Evolutionary conservation across 2,329 filamentous ascomycete genomes (phyloP).

Genomic region (Onygenales sp.): DNA sequence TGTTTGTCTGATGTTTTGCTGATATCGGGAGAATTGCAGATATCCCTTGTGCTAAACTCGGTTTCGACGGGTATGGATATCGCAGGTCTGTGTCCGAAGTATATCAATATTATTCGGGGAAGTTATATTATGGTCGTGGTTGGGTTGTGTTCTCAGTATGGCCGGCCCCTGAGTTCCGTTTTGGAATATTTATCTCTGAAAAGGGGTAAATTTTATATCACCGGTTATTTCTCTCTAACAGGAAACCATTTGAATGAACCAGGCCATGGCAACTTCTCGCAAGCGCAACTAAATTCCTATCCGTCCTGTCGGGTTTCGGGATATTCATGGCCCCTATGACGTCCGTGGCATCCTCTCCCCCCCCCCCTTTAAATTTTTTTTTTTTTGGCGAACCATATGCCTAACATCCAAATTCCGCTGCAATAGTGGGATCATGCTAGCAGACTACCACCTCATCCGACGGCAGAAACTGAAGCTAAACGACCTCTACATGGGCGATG

Average conservation of each 20-base stretch:
- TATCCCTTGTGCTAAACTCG: slow-evolving; percentile 37
- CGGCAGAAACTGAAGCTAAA: slow-evolving; percentile 30
- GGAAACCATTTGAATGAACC: background rate
- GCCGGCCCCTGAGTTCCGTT: background rate
- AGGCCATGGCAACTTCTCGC: slow-evolving; percentile 32
- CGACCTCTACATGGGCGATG: slow-evolving; percentile 32
- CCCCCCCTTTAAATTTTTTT: too few relatives aligned
- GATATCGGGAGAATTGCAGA: slow-evolving; percentile 14
- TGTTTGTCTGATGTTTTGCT: background rate
- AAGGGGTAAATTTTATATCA: background rate
- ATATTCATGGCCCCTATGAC: slow-evolving; percentile 41
- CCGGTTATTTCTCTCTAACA: background rate
- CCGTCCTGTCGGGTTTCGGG: slow-evolving; percentile 32
- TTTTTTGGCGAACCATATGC: background rate
- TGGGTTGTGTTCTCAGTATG: slow-evolving; percentile 30
- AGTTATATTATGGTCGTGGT: slow-evolving; percentile 40
- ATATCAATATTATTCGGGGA: slow-evolving; percentile 48
- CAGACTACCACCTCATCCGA: slow-evolving; percentile 37
- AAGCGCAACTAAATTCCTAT: slow-evolving; percentile 19
- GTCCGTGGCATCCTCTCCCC: slow-evolving; percentile 2
- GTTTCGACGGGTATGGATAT: slow-evolving; percentile 47
- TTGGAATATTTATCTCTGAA: background rate
- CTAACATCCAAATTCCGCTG: background rate
- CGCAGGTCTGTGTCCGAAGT: slow-evolving; percentile 42
- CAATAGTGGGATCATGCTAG: slow-evolving; percentile 31